A percentile compares a stretch with the other conserved stretches of the same genome.
Evolutionary conservation across 2,329 filamentous ascomycete species (phyloP).

Genomic region (Phoma sp.): DNA sequence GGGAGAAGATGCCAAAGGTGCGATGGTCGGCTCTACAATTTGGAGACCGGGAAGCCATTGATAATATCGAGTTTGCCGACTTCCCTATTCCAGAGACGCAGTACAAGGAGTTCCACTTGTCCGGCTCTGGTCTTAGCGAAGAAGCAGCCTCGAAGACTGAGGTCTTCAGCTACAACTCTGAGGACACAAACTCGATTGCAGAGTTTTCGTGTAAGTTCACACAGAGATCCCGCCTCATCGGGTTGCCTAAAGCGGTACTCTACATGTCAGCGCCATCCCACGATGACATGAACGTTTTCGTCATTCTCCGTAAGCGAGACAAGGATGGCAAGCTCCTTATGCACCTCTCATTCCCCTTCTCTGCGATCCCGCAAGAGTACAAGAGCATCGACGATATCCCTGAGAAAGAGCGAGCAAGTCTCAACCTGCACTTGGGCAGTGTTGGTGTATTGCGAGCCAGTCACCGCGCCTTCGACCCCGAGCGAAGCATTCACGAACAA

Average conservation of each 20-base stretch:
- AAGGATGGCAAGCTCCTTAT: constrained; percentile 51
- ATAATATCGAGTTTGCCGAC: constrained; percentile 22
- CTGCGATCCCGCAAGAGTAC: constrained; percentile 31
- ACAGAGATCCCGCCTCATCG: constrained; percentile 50
- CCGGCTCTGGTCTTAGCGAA: constrained; percentile 9
- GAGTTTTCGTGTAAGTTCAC: constrained; percentile 37
- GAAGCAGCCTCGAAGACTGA: not conserved
- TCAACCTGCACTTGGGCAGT: constrained; percentile 53
- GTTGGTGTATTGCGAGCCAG: constrained; percentile 55
- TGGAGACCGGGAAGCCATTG: constrained; percentile 24
- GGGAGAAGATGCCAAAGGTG: constrained; percentile 55
- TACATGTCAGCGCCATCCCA: constrained; percentile 53
- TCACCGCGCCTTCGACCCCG: constrained; percentile 45
- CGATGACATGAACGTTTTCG: constrained; percentile 55
- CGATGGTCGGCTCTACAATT: constrained; percentile 49
- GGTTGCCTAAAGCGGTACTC: constrained; percentile 55
- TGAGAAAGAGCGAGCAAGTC: constrained; percentile 49
- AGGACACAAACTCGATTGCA: constrained; percentile 21
- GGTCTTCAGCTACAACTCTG: constrained; percentile 23
- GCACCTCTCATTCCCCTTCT: constrained; percentile 54
- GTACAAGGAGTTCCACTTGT: constrained; percentile 20
- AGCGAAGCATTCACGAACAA: constrained; percentile 28
- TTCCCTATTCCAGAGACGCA: constrained; percentile 26
- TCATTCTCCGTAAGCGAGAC: constrained; percentile 54
- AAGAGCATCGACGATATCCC: constrained; percentile 63